Evolutionary conservation across 371 early-diverging fungal genomes (phyloP).

Genomic region (Mortierella sp.): DNA sequence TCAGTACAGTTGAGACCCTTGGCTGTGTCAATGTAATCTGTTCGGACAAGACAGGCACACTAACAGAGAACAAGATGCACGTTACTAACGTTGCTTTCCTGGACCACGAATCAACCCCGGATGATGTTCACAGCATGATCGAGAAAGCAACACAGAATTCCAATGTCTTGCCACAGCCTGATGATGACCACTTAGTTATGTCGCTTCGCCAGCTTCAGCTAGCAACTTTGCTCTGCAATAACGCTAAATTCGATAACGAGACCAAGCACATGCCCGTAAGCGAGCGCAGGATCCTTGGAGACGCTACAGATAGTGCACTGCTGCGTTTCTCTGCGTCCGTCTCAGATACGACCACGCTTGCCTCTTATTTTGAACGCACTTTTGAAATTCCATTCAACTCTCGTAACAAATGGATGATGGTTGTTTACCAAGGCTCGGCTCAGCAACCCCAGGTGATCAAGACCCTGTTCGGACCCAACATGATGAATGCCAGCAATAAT

Average conservation of each 20-base stretch:
- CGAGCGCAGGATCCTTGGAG: conserved; percentile 74
- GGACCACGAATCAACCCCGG: conserved; percentile 56
- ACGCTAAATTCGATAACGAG: conserved; percentile 67
- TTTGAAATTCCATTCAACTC: conserved; percentile 78
- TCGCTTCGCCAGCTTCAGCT: conserved; percentile 62
- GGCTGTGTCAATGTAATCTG: conserved; percentile 78
- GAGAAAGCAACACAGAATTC: conserved; percentile 21
- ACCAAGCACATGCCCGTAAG: conserved; percentile 59
- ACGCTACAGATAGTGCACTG: conserved; percentile 84
- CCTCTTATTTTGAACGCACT: conserved; percentile 59
- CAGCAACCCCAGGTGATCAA: conserved; percentile 42
- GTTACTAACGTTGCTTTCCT: conserved; percentile 65
- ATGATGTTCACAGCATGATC: conserved; percentile 32
- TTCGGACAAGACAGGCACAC: conserved; percentile 81
- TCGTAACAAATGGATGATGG: conserved; percentile 79
- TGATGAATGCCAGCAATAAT: conserved; percentile 21
- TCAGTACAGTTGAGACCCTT: conserved; percentile 76
- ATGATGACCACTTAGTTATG: conserved; percentile 20
- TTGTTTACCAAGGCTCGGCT: conserved; percentile 56
- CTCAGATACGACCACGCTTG: conserved; percentile 27
- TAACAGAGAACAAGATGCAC: conserved; percentile 76
- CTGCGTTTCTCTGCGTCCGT: conserved; percentile 67
- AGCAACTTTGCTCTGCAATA: conserved; percentile 74
- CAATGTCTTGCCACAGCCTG: conserved; percentile 28
- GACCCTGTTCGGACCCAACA: conserved; percentile 44